Percentiles rank a stretch among this genome's conserved stretches.
Evolutionary conservation across 768 basidiomycete genomes (phyloP).

Genomic region (Suillus americanus): DNA sequence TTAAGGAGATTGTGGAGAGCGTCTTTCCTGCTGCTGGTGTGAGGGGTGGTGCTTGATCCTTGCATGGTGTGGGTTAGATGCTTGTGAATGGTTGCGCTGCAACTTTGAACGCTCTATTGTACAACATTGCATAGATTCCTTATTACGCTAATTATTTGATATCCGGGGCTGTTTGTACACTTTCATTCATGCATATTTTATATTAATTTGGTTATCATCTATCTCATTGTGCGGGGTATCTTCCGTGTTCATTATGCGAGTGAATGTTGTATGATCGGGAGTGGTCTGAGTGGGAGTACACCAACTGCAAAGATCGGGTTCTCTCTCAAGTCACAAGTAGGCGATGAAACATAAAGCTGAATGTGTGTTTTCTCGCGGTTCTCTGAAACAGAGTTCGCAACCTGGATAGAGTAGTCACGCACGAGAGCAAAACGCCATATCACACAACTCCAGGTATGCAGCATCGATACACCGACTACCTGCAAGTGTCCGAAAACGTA

Average conservation of each 20-base stretch:
- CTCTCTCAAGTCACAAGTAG: no score
- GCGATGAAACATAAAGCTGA: no score
- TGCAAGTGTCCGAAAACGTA: no score
- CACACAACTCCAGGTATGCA: no score
- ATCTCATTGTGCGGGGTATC: background rate
- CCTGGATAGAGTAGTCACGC: no score
- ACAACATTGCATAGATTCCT: background rate
- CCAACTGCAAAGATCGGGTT: background rate
- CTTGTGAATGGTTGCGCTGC: background rate
- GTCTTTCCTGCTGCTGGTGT: slow-evolving; percentile 24
- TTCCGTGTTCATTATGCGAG: no score
- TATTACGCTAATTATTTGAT: background rate
- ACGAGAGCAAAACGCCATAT: no score
- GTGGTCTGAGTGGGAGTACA: no score
- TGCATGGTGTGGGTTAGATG: background rate
- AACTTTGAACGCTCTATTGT: background rate
- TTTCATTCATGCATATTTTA: background rate
- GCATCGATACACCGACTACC: no score
- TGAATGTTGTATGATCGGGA: no score
- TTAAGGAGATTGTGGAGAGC: slow-evolving; percentile 28
- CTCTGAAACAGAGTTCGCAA: no score
- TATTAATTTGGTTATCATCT: background rate
- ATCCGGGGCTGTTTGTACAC: background rate
- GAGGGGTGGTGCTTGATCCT: background rate
- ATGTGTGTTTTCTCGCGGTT: no score